Conservation (phyloP, 169 alveolate species). For the Cryptosporidium muris region DNA sequence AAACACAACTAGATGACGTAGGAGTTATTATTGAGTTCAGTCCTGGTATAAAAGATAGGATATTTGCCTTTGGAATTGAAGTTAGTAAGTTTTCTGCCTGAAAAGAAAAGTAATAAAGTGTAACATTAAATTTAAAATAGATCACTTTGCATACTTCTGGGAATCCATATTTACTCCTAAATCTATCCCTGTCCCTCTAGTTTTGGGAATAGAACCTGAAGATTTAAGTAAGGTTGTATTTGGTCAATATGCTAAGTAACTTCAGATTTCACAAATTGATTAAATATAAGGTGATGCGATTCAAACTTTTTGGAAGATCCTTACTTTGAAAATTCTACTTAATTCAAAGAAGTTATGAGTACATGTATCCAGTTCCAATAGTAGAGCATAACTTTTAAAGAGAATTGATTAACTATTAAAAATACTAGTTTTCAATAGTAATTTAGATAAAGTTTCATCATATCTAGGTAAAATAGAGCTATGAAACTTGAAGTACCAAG, state of each 20-base stretch:
- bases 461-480: too few relatives aligned
- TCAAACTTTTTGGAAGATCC: too few relatives aligned
- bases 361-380: neutral
- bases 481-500: too few relatives aligned
- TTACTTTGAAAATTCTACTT: too few relatives aligned
- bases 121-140: neutral
- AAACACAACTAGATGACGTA: slow-evolving; percentile 67
- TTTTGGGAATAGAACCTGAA: slow-evolving; percentile 59
- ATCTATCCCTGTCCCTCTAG: slow-evolving; percentile 39
- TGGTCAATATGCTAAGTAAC: neutral
- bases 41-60: slow-evolving; percentile 36
- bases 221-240: slow-evolving; percentile 55
- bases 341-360: neutral
- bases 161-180: slow-evolving; percentile 63
- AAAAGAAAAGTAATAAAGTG: neutral
- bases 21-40: slow-evolving; percentile 60
- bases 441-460: too few relatives aligned
- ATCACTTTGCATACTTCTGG: slow-evolving; percentile 70
- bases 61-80: slow-evolving; percentile 69
- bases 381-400: neutral
- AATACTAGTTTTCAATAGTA: too few relatives aligned
- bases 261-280: too few relatives aligned
- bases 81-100: slow-evolving; percentile 28
- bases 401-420: too few relatives aligned
- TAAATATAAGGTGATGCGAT: too few relatives aligned